Percentiles rank a stretch among this genome's conserved stretches.
phyloP scores from a whole-genome alignment of 73 alveolate species.

The Diophrys appendiculata region DNA sequence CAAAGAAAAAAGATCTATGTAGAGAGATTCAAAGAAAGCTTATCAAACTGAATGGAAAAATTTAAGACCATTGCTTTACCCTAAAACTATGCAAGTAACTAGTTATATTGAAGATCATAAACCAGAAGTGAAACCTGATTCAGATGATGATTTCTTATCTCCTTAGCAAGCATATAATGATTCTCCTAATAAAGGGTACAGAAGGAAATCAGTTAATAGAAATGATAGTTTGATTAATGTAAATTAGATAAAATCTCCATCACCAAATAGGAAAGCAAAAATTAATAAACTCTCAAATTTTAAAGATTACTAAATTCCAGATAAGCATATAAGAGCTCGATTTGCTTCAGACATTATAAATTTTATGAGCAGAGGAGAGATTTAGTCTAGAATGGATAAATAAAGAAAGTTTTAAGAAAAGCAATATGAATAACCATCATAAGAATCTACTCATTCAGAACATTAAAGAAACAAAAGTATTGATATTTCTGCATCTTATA shows the following conservation, averaged over 20 bases:
- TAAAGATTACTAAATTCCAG: background rate
- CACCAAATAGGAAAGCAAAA: background rate
- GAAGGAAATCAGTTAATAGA: background rate
- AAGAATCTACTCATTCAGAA: no score
- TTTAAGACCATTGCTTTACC: conserved; percentile 3
- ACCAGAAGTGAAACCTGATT: background rate
- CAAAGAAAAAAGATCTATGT: background rate
- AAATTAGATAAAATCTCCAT: no score
- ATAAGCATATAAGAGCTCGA: background rate
- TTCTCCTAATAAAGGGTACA: background rate
- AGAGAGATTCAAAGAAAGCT: background rate
- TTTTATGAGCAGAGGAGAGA: background rate
- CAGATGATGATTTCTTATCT: background rate
- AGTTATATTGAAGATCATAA: background rate
- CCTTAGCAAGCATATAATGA: background rate
- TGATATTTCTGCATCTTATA: no score
- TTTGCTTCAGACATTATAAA: background rate
- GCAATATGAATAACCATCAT: no score
- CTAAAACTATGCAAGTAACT: conserved; percentile 3
- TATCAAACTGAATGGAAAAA: background rate
- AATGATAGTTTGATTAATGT: background rate
- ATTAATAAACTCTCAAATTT: background rate
- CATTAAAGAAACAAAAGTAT: no score
- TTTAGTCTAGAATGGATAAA: no score
- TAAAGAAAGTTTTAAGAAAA: no score